Conservation (phyloP, 1,284 basidiomycete species). For the Chalciporus sp. region DNA sequence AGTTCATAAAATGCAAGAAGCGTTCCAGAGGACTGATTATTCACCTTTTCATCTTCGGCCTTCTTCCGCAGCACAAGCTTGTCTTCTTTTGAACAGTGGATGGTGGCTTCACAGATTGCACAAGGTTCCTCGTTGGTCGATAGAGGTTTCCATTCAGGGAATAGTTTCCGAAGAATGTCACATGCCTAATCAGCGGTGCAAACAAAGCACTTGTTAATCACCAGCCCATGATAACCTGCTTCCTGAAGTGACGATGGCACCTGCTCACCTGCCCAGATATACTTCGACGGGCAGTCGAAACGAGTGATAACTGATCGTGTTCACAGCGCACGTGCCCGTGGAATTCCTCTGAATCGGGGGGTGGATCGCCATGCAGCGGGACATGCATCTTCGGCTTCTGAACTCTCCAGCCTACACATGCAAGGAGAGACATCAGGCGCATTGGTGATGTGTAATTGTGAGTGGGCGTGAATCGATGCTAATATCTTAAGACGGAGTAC, state of each 20-base stretch:
- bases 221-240: constrained; percentile 1
- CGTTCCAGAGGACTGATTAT: background rate
- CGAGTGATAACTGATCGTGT: constrained; percentile 61
- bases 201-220: constrained; percentile 18
- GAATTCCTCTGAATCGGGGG: constrained; percentile 62
- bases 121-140: constrained; percentile 56
- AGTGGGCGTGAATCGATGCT: constrained; percentile 13
- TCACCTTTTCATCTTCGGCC: constrained; percentile 76
- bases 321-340: constrained; percentile 65
- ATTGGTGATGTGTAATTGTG: constrained; percentile 9
- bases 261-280: constrained; percentile 59
- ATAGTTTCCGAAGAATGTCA: constrained; percentile 55
- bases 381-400: constrained; percentile 75
- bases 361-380: constrained; percentile 54
- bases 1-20: constrained; percentile 13
- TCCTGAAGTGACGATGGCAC: constrained; percentile 9
- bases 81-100: constrained; percentile 59
- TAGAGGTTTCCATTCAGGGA: constrained; percentile 64
- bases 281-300: constrained; percentile 53
- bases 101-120: constrained; percentile 55
- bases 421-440: constrained; percentile 8
- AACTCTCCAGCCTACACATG: constrained; percentile 65
- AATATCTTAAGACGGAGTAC: constrained; percentile 39
- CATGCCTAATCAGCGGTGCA: constrained; percentile 48
- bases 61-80: constrained; percentile 58